Percentiles rank a stretch among this genome's conserved stretches.
Conservation (phyloP, 2,329 filamentous ascomycete genomes). For the Neonectria coccinea region DNA sequence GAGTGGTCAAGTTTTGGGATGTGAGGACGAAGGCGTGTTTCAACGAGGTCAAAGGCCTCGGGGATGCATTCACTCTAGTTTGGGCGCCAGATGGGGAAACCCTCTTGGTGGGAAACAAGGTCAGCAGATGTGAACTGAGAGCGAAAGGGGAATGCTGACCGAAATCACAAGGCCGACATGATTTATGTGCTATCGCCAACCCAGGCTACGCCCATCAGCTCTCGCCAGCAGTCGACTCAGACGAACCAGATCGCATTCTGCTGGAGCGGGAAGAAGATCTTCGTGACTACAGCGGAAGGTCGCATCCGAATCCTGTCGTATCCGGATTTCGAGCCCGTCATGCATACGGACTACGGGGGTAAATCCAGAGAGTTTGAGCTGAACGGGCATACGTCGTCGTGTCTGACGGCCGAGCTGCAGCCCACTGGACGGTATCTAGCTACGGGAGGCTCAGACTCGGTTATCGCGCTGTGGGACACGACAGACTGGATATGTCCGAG, state of each 20-base stretch:
- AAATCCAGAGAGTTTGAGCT: conserved; percentile 68
- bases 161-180: conserved; percentile 64
- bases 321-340: conserved; percentile 69
- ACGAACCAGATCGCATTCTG: conserved; percentile 82
- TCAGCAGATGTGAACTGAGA: conserved; percentile 50
- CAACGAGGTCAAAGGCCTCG: conserved; percentile 75
- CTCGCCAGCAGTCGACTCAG: conserved; percentile 71
- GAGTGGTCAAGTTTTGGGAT: conserved; percentile 83
- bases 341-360: conserved; percentile 61
- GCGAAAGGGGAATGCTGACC: neutral
- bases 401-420: conserved; percentile 75
- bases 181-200: conserved; percentile 73
- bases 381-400: conserved; percentile 79
- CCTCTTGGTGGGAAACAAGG: conserved; percentile 79
- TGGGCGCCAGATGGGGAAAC: conserved; percentile 80
- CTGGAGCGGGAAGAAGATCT: conserved; percentile 77
- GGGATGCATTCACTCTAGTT: conserved; percentile 76
- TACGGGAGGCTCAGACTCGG: conserved; percentile 79
- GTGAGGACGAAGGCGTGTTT: conserved; percentile 77
- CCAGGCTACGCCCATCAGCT: conserved; percentile 65
- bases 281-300: conserved; percentile 78
- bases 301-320: conserved; percentile 77
- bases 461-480: conserved; percentile 83
- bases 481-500: conserved; percentile 80
- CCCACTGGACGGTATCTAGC: conserved; percentile 79